These are phyloP conservation scores for Colletotrichum lentis DNA, from an alignment of 2,329 filamentous ascomycete genomes.

Conservation along the genomic window DNA sequence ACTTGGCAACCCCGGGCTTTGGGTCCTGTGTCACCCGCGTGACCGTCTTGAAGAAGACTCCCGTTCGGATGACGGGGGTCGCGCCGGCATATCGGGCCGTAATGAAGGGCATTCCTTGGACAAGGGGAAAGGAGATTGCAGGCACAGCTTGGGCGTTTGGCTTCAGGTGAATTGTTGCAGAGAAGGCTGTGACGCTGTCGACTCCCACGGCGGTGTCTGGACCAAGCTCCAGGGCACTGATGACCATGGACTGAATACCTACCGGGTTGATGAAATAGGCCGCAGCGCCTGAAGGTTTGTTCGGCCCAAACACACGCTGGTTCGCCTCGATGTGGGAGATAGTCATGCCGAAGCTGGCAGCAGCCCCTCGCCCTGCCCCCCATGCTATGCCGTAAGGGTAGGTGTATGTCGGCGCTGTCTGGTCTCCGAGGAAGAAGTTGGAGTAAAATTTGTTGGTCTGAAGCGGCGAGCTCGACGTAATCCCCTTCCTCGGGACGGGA, in stretches of 20 bases:
- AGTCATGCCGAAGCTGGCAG: constrained; percentile 78
- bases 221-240: constrained; percentile 80
- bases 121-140: constrained; percentile 78
- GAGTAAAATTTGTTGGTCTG: constrained; percentile 84
- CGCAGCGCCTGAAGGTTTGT: constrained; percentile 63
- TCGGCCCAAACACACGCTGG: constrained; percentile 73
- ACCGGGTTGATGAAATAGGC: constrained; percentile 83
- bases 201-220: constrained; percentile 64
- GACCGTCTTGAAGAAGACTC: constrained; percentile 76
- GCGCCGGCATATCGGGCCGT: constrained; percentile 78
- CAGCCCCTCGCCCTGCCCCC: constrained; percentile 68
- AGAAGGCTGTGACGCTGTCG: constrained; percentile 65
- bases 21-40: constrained; percentile 64
- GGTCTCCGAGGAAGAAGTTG: constrained; percentile 80
- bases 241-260: constrained; percentile 79
- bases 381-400: constrained; percentile 78
- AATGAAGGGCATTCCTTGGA: constrained; percentile 90
- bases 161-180: constrained; percentile 72
- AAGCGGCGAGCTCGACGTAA: constrained; percentile 60
- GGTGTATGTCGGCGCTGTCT: constrained; percentile 74
- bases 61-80: constrained; percentile 77
- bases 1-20: constrained; percentile 76
- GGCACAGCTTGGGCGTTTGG: constrained; percentile 61
- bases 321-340: constrained; percentile 76
- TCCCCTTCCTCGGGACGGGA: constrained; percentile 63